Evolutionary conservation across 345 rosid species (phyloP).

Genomic region (Trapa bicornis): DNA sequence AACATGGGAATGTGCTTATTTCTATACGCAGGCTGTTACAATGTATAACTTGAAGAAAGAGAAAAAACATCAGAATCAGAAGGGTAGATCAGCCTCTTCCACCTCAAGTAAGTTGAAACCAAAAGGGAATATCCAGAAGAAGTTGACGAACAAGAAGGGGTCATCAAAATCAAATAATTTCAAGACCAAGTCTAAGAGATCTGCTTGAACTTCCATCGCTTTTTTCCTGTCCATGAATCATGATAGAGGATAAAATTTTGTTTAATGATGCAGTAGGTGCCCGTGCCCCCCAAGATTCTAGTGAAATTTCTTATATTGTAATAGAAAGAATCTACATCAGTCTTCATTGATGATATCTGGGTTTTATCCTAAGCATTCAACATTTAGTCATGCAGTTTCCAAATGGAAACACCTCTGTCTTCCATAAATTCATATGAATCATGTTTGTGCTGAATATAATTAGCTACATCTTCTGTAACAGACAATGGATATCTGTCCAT

Average conservation of each 20-base stretch:
- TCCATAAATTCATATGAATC: too few species aligned
- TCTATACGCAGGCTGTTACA: constrained; percentile 45
- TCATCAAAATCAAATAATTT: not conserved
- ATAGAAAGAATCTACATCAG: too few species aligned
- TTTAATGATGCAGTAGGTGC: not conserved
- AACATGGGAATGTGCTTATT: not conserved
- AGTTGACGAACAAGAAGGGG: constrained; percentile 22
- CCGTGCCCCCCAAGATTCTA: not conserved
- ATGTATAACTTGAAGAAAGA: constrained; percentile 77
- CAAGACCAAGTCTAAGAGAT: constrained; percentile 31
- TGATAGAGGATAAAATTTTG: not conserved
- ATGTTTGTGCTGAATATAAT: not conserved
- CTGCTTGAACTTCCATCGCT: constrained; percentile 1
- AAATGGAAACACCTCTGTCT: too few species aligned
- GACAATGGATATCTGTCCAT: constrained; percentile 1
- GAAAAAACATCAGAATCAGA: constrained; percentile 30
- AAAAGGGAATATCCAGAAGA: constrained; percentile 24
- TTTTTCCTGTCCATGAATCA: not conserved
- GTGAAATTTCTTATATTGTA: not conserved
- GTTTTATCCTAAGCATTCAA: too few species aligned
- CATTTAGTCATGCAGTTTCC: too few species aligned
- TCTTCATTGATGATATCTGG: too few species aligned
- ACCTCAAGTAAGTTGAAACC: constrained; percentile 42
- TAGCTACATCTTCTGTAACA: constrained; percentile 11
- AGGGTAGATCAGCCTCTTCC: constrained; percentile 21